These are phyloP conservation scores for Jamesozyma spencerorum DNA, from an alignment of 805 yeast genomes.

Conservation along the genomic window DNA sequence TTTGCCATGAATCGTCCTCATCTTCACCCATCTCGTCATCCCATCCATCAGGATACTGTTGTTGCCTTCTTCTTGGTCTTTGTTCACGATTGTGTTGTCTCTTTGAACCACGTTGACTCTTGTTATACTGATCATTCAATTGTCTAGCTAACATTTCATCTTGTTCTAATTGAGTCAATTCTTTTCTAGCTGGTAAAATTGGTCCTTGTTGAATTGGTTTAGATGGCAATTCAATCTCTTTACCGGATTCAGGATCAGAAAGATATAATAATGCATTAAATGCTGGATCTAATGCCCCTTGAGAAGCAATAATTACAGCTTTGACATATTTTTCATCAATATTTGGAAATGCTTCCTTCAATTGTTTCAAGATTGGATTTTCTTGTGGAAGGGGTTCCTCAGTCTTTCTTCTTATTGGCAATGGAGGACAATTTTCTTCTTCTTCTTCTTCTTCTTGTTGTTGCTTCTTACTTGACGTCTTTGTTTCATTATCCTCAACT, in stretches of 20 bases:
- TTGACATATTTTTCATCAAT: conserved; percentile 61
- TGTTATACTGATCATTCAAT: conserved; percentile 57
- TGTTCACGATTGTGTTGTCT: conserved; percentile 22
- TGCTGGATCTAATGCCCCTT: conserved; percentile 72
- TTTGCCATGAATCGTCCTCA: conserved; percentile 46
- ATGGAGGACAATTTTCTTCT: conserved; percentile 7
- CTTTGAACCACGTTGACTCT: conserved; percentile 7
- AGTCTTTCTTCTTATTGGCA: conserved; percentile 8
- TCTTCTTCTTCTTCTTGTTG: conserved; percentile 6
- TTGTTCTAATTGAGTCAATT: conserved; percentile 41
- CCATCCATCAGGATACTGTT: conserved; percentile 10
- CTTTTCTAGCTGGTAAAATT: conserved; percentile 21
- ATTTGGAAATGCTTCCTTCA: conserved; percentile 80
- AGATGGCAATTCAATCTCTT: conserved; percentile 42
- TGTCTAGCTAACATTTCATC: conserved; percentile 80
- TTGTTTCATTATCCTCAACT: not conserved
- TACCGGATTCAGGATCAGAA: conserved; percentile 55
- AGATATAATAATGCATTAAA: conserved; percentile 77
- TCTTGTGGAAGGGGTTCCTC: conserved; percentile 3
- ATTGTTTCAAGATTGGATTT: conserved; percentile 35
- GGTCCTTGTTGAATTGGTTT: conserved; percentile 20
- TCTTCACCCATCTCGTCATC: conserved; percentile 27
- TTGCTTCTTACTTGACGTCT: conserved; percentile 4
- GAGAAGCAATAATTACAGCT: conserved; percentile 79
- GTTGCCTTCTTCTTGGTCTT: conserved; percentile 17